These are phyloP conservation scores for Massariosphaeria phaeospora DNA, from an alignment of 495 filamentous ascomycete genomes.

Conservation along the genomic window DNA sequence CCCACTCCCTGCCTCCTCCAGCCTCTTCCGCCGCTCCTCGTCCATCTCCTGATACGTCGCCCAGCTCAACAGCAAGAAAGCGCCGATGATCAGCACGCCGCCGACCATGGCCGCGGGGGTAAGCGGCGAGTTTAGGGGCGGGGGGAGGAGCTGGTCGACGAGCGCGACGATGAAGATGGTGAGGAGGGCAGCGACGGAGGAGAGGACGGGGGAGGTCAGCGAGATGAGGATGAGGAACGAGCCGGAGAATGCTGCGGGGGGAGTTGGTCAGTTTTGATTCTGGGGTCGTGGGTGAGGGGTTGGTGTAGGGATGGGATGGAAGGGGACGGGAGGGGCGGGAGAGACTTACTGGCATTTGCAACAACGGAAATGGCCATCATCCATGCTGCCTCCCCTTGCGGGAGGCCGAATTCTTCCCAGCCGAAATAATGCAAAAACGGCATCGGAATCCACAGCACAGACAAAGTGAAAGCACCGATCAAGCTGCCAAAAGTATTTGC, in stretches of 20 bases:
- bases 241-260: constrained; percentile 67
- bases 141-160: constrained; percentile 76
- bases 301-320: not conserved
- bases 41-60: constrained; percentile 89
- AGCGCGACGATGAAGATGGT: constrained; percentile 96
- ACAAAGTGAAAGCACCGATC: constrained; percentile 77
- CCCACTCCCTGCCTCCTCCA: constrained; percentile 42
- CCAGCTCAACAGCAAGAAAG: constrained; percentile 81
- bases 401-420: constrained; percentile 75
- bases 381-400: constrained; percentile 67
- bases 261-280: not conserved
- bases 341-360: constrained; percentile 69
- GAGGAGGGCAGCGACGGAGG: constrained; percentile 82
- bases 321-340: not conserved
- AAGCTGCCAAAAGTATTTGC: constrained; percentile 84
- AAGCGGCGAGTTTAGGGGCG: constrained; percentile 59
- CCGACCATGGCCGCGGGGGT: constrained; percentile 70
- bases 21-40: constrained; percentile 65
- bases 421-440: constrained; percentile 75
- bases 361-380: constrained; percentile 74
- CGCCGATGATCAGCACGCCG: constrained; percentile 78
- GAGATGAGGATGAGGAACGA: constrained; percentile 88
- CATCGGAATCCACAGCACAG: constrained; percentile 86
- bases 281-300: not conserved
- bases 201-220: constrained; percentile 86